Conservation (phyloP, 1,284 basidiomycete genomes). For the Schizophyllum amplum region DNA sequence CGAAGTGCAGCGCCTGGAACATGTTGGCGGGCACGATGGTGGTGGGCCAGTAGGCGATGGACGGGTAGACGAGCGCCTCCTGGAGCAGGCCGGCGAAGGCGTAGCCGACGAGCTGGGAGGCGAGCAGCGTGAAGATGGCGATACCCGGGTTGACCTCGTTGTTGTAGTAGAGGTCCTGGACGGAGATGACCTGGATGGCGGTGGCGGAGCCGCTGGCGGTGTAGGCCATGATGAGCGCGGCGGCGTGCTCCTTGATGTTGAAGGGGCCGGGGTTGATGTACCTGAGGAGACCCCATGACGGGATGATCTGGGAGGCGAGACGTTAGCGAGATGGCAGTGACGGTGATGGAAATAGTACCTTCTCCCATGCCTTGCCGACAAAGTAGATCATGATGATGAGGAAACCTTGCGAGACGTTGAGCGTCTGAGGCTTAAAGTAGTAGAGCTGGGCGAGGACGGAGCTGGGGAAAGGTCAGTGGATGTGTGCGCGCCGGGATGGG, state of each 20-base stretch:
- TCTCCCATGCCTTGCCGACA: slow-evolving; percentile 33
- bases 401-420: slow-evolving; percentile 13
- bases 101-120: slow-evolving; percentile 25
- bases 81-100: slow-evolving; percentile 15
- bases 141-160: slow-evolving; percentile 25
- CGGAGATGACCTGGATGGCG: slow-evolving; percentile 29
- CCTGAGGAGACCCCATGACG: slow-evolving; percentile 9
- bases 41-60: slow-evolving; percentile 53
- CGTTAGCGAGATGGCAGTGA: slow-evolving; percentile 32
- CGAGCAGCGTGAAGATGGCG: slow-evolving; percentile 27
- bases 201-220: slow-evolving; percentile 38
- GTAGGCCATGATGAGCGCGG: slow-evolving; percentile 27
- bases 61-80: slow-evolving; percentile 47
- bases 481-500: slow-evolving; percentile 1
- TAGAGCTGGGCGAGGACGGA: slow-evolving; percentile 13
- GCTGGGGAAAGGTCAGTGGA: slow-evolving; percentile 1
- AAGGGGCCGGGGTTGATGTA: slow-evolving; percentile 14
- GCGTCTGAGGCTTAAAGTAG: slow-evolving; percentile 16
- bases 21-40: slow-evolving; percentile 49
- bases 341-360: slow-evolving; percentile 31
- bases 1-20: slow-evolving; percentile 48
- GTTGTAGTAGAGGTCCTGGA: slow-evolving; percentile 32
- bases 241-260: slow-evolving; percentile 11
- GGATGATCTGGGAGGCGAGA: slow-evolving; percentile 12
- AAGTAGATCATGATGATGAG: slow-evolving; percentile 14